Evolutionary conservation across 2,329 filamentous ascomycete species (phyloP).

Genomic region (Chrysoporthe austroafricana): DNA sequence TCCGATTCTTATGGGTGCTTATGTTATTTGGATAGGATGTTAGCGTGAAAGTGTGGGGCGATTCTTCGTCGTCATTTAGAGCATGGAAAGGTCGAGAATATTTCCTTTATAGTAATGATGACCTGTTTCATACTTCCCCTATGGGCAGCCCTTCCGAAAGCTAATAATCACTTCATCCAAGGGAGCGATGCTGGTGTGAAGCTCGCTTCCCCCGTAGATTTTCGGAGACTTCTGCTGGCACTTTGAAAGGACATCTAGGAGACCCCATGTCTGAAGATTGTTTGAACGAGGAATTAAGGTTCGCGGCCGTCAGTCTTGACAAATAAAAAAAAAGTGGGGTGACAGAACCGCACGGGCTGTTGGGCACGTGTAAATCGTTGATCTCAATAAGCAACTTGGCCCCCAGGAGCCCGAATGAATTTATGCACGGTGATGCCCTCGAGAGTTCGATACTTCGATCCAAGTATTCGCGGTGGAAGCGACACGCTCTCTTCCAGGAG

Average conservation of each 20-base stretch:
- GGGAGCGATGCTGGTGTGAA: no score
- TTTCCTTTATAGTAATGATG: neutral
- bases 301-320: neutral
- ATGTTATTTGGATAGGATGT: no score
- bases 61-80: no score
- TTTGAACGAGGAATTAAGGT: neutral
- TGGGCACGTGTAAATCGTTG: neutral
- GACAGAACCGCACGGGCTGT: neutral
- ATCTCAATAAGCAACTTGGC: neutral
- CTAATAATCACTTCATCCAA: neutral
- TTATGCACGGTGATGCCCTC: neutral
- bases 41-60: no score
- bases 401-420: neutral
- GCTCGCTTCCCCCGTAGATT: neutral
- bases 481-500: neutral
- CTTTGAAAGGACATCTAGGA: neutral
- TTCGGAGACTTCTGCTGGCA: neutral
- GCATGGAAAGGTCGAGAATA: no score
- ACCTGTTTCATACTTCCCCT: neutral
- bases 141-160: neutral
- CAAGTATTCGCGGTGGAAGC: neutral
- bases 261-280: neutral
- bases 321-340: neutral
- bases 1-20: no score
- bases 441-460: neutral